Conservation (phyloP, 1,139 yeast genomes). For the Protomyces gravidus region DNA sequence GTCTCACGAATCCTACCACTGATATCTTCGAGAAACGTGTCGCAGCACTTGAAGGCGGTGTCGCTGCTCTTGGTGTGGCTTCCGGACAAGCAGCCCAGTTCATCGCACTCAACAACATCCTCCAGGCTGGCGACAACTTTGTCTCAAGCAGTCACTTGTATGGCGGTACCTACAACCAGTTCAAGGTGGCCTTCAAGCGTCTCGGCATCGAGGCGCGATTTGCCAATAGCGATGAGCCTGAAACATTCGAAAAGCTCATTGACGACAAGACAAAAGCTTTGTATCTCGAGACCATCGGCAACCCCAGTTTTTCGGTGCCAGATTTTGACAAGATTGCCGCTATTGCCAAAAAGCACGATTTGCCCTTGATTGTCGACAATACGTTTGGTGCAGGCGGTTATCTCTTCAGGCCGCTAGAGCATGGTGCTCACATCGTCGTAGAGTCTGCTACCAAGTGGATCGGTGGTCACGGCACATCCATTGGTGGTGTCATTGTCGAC, state of each 20-base stretch:
- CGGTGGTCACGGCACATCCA: conserved; percentile 95
- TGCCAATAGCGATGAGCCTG: conserved; percentile 41
- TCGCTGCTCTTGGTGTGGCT: conserved; percentile 81
- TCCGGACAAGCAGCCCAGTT: conserved; percentile 97
- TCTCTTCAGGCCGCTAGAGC: conserved; percentile 75
- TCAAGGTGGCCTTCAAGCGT: conserved; percentile 85
- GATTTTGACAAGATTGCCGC: conserved; percentile 41
- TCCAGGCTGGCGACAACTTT: conserved; percentile 70
- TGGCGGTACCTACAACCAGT: conserved; percentile 95
- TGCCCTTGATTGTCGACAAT: conserved; percentile 92
- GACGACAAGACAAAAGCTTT: conserved; percentile 86
- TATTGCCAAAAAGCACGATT: conserved; percentile 80
- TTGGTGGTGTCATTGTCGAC: conserved; percentile 87
- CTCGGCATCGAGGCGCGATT: conserved; percentile 71
- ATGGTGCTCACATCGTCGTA: conserved; percentile 78
- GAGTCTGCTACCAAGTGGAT: conserved; percentile 98
- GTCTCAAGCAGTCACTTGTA: conserved; percentile 82
- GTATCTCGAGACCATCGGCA: conserved; percentile 86
- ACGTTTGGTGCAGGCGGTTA: conserved; percentile 44
- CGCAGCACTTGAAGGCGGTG: conserved; percentile 89
- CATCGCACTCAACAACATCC: conserved; percentile 43
- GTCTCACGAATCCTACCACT: conserved; percentile 88
- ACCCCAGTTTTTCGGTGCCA: conserved; percentile 82
- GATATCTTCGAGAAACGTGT: conserved; percentile 87
- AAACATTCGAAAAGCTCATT: conserved; percentile 43